A percentile compares a stretch with the other conserved stretches of the same genome.
Evolutionary conservation across 139 green algal genomes (phyloP).

Genomic region (Volvox reticuliferus): DNA sequence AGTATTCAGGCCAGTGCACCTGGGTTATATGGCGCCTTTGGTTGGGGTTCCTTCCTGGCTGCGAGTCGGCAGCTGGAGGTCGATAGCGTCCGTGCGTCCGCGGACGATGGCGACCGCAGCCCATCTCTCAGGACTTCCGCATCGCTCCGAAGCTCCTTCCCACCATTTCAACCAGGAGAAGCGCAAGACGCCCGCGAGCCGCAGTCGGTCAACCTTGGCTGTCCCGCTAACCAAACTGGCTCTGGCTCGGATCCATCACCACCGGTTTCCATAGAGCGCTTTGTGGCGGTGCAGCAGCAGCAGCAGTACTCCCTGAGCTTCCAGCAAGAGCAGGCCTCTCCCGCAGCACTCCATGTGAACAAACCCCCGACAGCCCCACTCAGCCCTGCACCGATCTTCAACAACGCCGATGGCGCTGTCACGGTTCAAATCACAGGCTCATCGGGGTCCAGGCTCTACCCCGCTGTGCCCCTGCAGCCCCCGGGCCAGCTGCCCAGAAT

Average conservation of each 20-base stretch:
- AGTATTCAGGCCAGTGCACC: conserved; percentile 10
- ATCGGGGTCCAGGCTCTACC: neutral
- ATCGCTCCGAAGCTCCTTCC: conserved; percentile 21
- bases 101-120: neutral
- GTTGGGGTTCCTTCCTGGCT: conserved; percentile 6
- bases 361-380: conserved; percentile 12
- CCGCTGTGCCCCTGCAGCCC: neutral
- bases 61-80: neutral
- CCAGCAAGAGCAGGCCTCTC: neutral
- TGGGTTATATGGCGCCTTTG: conserved; percentile 24
- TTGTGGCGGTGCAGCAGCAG: neutral
- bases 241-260: neutral
- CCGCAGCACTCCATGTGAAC: neutral
- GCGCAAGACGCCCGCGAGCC: neutral
- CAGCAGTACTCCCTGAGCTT: neutral
- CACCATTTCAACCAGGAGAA: neutral
- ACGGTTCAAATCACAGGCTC: neutral
- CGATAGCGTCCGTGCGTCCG: conserved; percentile 14
- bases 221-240: neutral
- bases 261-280: neutral
- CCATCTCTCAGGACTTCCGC: conserved; percentile 17
- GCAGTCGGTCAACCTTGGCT: neutral
- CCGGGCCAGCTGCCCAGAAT: too few species aligned
- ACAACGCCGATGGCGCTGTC: neutral
- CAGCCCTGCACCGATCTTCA: neutral